These are phyloP conservation scores for Phytophthora constricta DNA, from an alignment of 352 stramenopile species.

Conservation along the genomic window DNA sequence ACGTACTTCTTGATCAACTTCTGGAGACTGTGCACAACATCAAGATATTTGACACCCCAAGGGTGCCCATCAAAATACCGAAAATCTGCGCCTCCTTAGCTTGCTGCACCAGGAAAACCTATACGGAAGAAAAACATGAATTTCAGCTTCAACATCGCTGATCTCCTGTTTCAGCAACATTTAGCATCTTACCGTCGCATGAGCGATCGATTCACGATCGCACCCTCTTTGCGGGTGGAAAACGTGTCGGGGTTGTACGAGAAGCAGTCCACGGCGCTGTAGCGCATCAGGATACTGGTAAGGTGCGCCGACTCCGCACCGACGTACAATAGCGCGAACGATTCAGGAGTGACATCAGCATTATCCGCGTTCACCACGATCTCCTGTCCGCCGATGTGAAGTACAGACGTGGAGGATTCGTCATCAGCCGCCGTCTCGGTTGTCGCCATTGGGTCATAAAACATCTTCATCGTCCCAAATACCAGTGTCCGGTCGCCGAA, in stretches of 20 bases:
- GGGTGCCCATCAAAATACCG: constrained; percentile 96
- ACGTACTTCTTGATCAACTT: constrained; percentile 87
- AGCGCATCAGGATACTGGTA: constrained; percentile 84
- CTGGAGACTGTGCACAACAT: constrained; percentile 91
- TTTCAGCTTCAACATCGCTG: neutral
- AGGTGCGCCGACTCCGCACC: constrained; percentile 79
- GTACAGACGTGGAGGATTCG: constrained; percentile 13
- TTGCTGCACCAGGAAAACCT: constrained; percentile 92
- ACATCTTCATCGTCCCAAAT: constrained; percentile 71
- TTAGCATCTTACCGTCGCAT: constrained; percentile 56
- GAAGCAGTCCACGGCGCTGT: constrained; percentile 69
- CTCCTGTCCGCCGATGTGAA: constrained; percentile 70
- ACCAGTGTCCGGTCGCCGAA: constrained; percentile 53
- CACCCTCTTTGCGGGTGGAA: constrained; percentile 58
- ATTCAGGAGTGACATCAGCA: constrained; percentile 45
- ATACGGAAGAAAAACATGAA: neutral
- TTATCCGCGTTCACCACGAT: constrained; percentile 43
- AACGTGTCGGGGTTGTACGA: constrained; percentile 72
- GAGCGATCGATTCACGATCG: constrained; percentile 71
- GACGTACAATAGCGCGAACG: constrained; percentile 72
- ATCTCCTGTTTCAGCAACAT: neutral
- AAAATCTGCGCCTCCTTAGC: constrained; percentile 94
- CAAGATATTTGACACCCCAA: constrained; percentile 93
- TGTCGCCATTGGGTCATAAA: constrained; percentile 63
- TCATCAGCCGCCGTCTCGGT: neutral